Conservation (phyloP, 345 rosid genomes). For the Euphorbia lathyris region DNA sequence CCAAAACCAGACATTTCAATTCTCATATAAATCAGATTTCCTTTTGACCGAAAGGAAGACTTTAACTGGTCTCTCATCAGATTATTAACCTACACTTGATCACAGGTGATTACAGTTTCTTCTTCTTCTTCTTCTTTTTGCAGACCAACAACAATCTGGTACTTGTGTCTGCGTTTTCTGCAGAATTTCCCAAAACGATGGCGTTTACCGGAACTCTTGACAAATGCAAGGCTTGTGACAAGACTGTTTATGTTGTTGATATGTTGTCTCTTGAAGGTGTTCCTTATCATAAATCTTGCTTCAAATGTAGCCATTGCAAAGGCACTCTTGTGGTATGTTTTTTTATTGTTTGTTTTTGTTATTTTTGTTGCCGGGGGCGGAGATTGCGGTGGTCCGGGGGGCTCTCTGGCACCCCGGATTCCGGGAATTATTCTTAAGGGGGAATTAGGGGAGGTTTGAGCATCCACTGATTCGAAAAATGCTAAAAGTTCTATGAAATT, state of each 20-base stretch:
- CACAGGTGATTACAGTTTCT: not conserved
- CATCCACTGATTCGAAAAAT: too few relatives aligned
- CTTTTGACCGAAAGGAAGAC: conserved; percentile 34
- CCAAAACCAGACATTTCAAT: conserved; percentile 18
- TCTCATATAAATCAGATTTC: conserved; percentile 39
- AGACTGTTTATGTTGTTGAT: conserved; percentile 86
- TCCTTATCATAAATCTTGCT: conserved; percentile 86
- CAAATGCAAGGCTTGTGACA: conserved; percentile 89
- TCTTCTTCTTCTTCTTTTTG: not conserved
- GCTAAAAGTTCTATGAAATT: too few relatives aligned
- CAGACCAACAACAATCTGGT: not conserved
- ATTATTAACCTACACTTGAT: conserved; percentile 3
- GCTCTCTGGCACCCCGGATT: too few relatives aligned
- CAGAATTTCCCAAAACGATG: conserved; percentile 30
- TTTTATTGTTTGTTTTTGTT: too few relatives aligned
- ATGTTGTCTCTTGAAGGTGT: conserved; percentile 78
- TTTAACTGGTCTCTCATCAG: conserved; percentile 43
- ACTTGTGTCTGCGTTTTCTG: conserved; percentile 8
- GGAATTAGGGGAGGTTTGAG: too few relatives aligned
- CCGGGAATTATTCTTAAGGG: too few relatives aligned
- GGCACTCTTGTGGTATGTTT: conserved; percentile 66
- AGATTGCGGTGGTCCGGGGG: too few relatives aligned
- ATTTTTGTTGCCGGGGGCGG: too few relatives aligned
- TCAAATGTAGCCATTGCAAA: conserved; percentile 92
- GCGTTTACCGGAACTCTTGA: conserved; percentile 89